phyloP scores from a whole-genome alignment of 2,329 filamentous ascomycete genomes.

The Aphanoascus verrucosus region DNA sequence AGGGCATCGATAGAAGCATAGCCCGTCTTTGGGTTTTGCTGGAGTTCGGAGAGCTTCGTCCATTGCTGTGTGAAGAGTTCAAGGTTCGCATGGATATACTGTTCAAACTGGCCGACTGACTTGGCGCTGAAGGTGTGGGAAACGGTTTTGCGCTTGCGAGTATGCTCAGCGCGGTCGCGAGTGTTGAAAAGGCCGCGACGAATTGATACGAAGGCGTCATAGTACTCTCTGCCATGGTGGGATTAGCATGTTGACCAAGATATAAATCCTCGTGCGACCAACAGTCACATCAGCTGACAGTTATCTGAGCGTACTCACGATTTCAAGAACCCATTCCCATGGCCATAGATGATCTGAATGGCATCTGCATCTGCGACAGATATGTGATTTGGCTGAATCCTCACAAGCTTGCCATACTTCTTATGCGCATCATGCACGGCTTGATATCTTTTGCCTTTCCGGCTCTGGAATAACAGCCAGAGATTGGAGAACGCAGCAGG shows the following conservation, averaged over 20 bases:
- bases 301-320: constrained; percentile 40
- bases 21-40: constrained; percentile 39
- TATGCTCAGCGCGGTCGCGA: constrained; percentile 67
- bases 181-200: constrained; percentile 82
- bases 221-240: constrained; percentile 55
- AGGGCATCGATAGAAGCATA: constrained; percentile 61
- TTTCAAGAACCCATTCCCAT: constrained; percentile 66
- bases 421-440: constrained; percentile 63
- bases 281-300: no score
- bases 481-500: constrained; percentile 59
- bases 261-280: background rate
- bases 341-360: constrained; percentile 60
- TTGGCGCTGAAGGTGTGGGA: constrained; percentile 79
- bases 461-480: constrained; percentile 61
- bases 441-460: constrained; percentile 54
- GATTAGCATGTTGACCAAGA: background rate
- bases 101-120: constrained; percentile 72
- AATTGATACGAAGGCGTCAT: constrained; percentile 85
- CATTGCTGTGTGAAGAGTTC: constrained; percentile 62
- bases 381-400: constrained; percentile 75
- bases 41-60: constrained; percentile 49
- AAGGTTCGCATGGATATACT: constrained; percentile 74
- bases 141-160: constrained; percentile 78
- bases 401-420: constrained; percentile 65
- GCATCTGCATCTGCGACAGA: constrained; percentile 71